Evolutionary conservation across 352 stramenopile genomes (phyloP), one percentile per base, ranked within the genome.

Genomic region (Hyaloperonospora brassicae): DNA sequence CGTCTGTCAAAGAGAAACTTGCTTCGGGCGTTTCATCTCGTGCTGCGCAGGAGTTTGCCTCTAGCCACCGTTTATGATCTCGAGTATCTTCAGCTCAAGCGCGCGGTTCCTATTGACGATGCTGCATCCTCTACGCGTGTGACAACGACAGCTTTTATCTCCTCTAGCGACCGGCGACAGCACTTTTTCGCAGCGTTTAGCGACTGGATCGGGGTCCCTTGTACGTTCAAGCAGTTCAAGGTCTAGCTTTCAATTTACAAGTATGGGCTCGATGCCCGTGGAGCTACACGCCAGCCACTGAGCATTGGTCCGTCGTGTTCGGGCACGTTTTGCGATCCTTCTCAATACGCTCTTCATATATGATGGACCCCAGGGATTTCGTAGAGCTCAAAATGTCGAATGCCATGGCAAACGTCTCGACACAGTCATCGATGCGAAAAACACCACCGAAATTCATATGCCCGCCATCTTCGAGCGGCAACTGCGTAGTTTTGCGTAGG

Each of bases 401-500:
- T 24, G 73, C 75, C 78, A 85, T 87, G 0, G 69, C 70, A 50
- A 90, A 90, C 11, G 70, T 73, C 14, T 86, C 70, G 9, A 88
- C 68, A 49, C 75, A 86, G 42, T 87, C 79, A 31, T 74, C 53
- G 22, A 88, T 60, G 3, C 77, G 77, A 45, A 90, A 90, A 22
- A 90, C 73, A 10, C 69, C 61, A 0, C 66, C 30, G 55, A 90
- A 88, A 39, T 86, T 68, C 17, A 84, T 70, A 11, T 69, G 48
- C 25, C 70, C 67, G 1, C 59, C 53, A 3, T 66, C 49, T 35
- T 63, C 64, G 22, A 89, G 67, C 42, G 63, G 50, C 0, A 87
- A 57, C 31, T 73, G 66, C 47, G 79, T 89, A 14, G 64, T 54
- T 14, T 65, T 57, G 17, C 73, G 64, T n/a, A 89, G 49, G 45